Evolutionary conservation across 78 protist species (phyloP).

Genomic region (Dictyostelium firmibasis): DNA sequence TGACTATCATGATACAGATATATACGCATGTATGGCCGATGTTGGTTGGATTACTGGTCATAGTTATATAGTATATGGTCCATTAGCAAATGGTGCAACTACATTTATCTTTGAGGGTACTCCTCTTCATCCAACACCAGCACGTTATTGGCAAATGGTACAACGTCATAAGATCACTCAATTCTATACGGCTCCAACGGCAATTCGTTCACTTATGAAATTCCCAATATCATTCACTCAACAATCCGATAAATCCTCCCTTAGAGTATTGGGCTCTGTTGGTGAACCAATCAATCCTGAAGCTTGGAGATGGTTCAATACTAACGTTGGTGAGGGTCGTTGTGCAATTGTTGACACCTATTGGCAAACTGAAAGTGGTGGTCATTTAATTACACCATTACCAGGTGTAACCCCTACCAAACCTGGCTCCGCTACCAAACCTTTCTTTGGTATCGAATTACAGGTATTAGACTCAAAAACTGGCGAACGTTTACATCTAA

Average conservation of each 20-base stretch:
- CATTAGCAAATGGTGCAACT: slow-evolving; percentile 96
- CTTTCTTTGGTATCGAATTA: slow-evolving; percentile 96
- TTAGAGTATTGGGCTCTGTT: slow-evolving; percentile 93
- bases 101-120: slow-evolving; percentile 94
- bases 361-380: slow-evolving; percentile 99
- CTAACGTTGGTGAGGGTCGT: slow-evolving; percentile 87
- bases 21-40: slow-evolving; percentile 97
- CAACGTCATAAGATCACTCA: slow-evolving; percentile 89
- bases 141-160: slow-evolving; percentile 94
- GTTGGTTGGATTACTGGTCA: slow-evolving; percentile 99
- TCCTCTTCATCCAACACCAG: slow-evolving; percentile 93
- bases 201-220: slow-evolving; percentile 95
- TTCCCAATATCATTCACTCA: slow-evolving; percentile 82
- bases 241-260: slow-evolving; percentile 68
- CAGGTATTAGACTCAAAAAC: slow-evolving; percentile 85
- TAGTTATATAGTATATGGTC: slow-evolving; percentile 98
- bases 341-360: slow-evolving; percentile 98
- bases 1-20: slow-evolving; percentile 93
- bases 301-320: slow-evolving; percentile 94
- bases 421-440: slow-evolving; percentile 95
- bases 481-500: background rate
- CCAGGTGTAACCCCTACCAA: slow-evolving; percentile 95
- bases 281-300: slow-evolving; percentile 98
- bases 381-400: slow-evolving; percentile 92
- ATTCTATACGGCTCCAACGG: slow-evolving; percentile 99